A percentile compares a stretch with the other conserved stretches of the same genome.
phyloP scores from a whole-genome alignment of 768 basidiomycete species.

The Auriscalpium vulgare region DNA sequence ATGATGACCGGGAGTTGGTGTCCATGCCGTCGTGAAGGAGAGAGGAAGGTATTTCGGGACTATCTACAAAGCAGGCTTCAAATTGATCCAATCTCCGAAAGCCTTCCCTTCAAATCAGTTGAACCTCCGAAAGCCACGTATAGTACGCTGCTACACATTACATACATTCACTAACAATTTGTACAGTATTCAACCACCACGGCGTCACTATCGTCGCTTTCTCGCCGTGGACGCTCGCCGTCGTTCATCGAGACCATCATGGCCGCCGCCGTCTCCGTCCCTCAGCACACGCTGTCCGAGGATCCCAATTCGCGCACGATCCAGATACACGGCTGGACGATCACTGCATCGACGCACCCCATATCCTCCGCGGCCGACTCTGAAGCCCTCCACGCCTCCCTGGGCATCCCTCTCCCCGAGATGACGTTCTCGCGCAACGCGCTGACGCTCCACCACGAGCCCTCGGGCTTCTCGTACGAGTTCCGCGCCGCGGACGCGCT shows the following conservation, averaged over 20 bases:
- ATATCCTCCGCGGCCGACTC: slow-evolving; percentile 75
- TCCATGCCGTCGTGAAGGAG: slow-evolving; percentile 4
- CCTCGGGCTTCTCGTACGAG: slow-evolving; percentile 53
- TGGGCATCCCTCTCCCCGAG: slow-evolving; percentile 84
- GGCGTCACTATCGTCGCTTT: no score
- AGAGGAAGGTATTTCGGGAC: background rate
- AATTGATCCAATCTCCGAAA: no score
- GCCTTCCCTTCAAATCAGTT: no score
- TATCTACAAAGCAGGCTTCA: background rate
- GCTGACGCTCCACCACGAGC: slow-evolving; percentile 57
- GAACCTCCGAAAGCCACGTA: no score
- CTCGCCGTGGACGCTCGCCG: background rate
- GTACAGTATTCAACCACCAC: no score
- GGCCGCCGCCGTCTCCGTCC: slow-evolving; percentile 40
- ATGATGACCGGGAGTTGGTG: slow-evolving; percentile 46
- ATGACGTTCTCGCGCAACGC: slow-evolving; percentile 92
- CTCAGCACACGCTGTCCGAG: slow-evolving; percentile 59
- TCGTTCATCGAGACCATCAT: slow-evolving; percentile 24
- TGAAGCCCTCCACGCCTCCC: slow-evolving; percentile 53
- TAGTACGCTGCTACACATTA: no score
- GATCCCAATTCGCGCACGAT: slow-evolving; percentile 65
- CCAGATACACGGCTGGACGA: slow-evolving; percentile 56
- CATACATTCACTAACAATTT: no score
- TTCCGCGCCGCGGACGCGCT: slow-evolving; percentile 70
- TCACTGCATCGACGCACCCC: slow-evolving; percentile 64